phyloP scores from a whole-genome alignment of 192 early-diverging fungal genomes.

The Entomortierella beljakovae region DNA sequence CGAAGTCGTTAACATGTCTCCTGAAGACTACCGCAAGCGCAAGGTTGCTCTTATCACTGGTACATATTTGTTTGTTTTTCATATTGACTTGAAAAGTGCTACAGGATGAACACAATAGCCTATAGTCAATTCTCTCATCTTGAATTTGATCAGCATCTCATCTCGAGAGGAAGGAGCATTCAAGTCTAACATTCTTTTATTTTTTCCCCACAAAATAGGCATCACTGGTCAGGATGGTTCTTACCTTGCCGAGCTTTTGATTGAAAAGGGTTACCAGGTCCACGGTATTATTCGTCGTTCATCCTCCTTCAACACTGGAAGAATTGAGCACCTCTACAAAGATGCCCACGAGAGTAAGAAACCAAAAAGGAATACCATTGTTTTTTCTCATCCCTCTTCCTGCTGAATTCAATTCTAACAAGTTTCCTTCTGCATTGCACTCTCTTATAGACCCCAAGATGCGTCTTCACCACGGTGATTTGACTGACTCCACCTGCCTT shows the following conservation, averaged over 20 bases:
- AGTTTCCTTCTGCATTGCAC: not conserved
- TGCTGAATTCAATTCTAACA: not conserved
- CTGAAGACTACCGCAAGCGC: conserved; percentile 66
- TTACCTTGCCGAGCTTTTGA: conserved; percentile 79
- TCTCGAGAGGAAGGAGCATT: not conserved
- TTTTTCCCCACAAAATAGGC: conserved; percentile 52
- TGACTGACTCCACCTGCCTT: conserved; percentile 82
- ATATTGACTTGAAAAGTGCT: no score
- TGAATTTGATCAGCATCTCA: not conserved
- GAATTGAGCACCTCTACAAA: conserved; percentile 83
- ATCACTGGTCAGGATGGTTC: conserved; percentile 88
- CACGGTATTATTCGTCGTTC: conserved; percentile 86
- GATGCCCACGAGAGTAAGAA: conserved; percentile 74
- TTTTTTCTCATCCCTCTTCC: not conserved
- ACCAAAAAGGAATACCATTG: not conserved
- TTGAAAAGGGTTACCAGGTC: conserved; percentile 81
- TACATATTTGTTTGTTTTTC: conserved; percentile 22
- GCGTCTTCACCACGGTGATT: conserved; percentile 83
- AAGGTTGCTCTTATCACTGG: conserved; percentile 73
- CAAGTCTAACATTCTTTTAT: not conserved
- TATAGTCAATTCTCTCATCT: no score
- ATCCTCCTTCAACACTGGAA: conserved; percentile 87
- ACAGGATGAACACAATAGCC: not conserved
- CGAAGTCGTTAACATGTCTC: conserved; percentile 56
- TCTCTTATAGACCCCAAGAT: conserved; percentile 64